Evolutionary conservation across 2,329 filamentous ascomycete genomes (phyloP), one percentile per base, ranked within the genome.

Genomic region (Phaeosphaeria sp.): DNA sequence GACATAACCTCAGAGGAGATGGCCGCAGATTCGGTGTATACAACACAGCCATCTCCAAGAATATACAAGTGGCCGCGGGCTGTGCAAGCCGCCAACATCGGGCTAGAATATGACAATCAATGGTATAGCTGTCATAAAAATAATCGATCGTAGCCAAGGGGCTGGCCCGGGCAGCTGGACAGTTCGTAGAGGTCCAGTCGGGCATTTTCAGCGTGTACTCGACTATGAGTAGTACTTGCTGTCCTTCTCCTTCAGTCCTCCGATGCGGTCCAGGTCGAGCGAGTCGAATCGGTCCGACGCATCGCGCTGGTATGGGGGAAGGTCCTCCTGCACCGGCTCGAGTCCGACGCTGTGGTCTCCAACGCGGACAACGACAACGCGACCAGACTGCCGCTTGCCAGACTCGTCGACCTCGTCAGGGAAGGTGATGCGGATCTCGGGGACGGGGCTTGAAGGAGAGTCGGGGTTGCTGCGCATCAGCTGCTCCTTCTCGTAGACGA

Each of bases 361-460:
- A 51, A 98, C 92, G 51, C 92, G 87, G 55, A 99, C 94, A 36
- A 98, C 88, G 21, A 99, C 90, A 51, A 98, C 93, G 30, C 93
- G 89, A 33, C 94, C 94, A 65, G 90, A 92, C 81, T 91, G 91
- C 69, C 86, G 85, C 78, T 89, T 92, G 67, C 94, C 94, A 53
- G 81, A 73, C 49, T 92, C 91, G 74, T 97, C 93, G 68, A 96
- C 89, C 82, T 98, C 95, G 70, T 96, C 92, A 17, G 95, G 95
- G 83, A 99, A 98, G 36, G 95, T 98, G 78, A 99, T 97, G 79
- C 93, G 92, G 72, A 99, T 99, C 81, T 98, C 91, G 20, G 95
- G 95, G 25, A 98, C 86, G 66, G 91, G 90, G 78, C 87, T 91
- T 69, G 90, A 82, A 21, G 93, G 91, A 17, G 92, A 89, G 62